Evolutionary conservation across 306 rosid genomes (phyloP), one percentile per base, ranked within the genome.

Genomic region (Pueraria montana): DNA sequence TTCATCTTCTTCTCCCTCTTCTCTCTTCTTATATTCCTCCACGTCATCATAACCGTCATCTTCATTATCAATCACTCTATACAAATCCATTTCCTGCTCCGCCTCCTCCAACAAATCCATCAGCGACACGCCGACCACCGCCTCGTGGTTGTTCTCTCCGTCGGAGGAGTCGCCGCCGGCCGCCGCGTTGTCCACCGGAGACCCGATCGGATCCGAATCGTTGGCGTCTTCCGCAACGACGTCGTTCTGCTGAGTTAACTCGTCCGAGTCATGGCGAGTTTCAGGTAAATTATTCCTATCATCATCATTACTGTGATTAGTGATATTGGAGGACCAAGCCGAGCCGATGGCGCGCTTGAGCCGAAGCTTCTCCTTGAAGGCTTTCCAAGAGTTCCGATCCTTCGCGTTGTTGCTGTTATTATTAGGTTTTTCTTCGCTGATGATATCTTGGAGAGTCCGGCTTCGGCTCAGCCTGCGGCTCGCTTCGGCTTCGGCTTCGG

Each of bases 51-150:
- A 27, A 27, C 38, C 38, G 5, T 26, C 38, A 5, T 61, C 66
- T 0, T 58, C 48, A n/a, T n/a, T n/a, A 4, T 62, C 87, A 0
- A 76, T 90, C 68, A 72, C 24, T 10, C 34, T 71, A 72, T 87
- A 75, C 36, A 86, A 82, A 48, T 66, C 85, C 65, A 86, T 89
- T 55, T 88, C 88, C 77, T 87, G 52, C 30, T 91, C 96, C 5
- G 92, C 94, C 45, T 92, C 98, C 59, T 92, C 98, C 68, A 96
- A 77, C 68, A 96, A 85, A 74, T 94, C 97, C 99, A 93, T 92
- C 91, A 96, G 49, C 72, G 98, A 91, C 92, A 96, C 79, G 46
- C 90, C 79, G 73, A 86, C 86, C 20, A 68, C 36, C n/a, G 8
- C 82, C 11, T 46, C 45, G 45, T 36, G 48, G 7, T 72, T 64